phyloP scores from a whole-genome alignment of 371 early-diverging fungal species.

The Catenaria anguillulae region DNA sequence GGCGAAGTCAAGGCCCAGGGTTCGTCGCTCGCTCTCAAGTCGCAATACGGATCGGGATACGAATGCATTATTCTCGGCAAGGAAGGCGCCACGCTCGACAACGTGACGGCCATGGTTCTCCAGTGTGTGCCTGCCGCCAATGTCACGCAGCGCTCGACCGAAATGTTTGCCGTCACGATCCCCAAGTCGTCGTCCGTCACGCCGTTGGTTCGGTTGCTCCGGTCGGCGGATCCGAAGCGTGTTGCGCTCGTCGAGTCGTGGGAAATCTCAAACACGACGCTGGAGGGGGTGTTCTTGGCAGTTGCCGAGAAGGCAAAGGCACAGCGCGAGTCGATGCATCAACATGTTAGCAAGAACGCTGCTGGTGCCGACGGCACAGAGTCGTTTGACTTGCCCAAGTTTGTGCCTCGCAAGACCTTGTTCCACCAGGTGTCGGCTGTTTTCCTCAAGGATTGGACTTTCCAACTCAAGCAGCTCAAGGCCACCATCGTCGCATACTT shows the following conservation, averaged over 20 bases:
- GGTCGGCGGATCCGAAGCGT: neutral
- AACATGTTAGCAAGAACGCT: too few species aligned
- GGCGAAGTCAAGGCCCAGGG: constrained; percentile 16
- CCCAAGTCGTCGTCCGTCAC: neutral
- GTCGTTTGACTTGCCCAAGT: neutral
- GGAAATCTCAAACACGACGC: neutral
- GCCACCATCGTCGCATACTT: neutral
- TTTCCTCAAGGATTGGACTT: neutral
- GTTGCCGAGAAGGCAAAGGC: neutral
- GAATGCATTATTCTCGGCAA: neutral
- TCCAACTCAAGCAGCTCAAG: neutral
- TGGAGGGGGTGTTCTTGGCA: neutral
- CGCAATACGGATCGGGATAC: constrained; percentile 26
- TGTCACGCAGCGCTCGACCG: neutral
- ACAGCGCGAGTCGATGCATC: neutral
- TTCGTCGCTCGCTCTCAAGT: constrained; percentile 25
- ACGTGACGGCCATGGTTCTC: neutral
- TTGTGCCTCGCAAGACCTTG: neutral
- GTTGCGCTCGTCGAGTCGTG: neutral
- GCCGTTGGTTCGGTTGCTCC: neutral
- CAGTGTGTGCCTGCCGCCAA: neutral
- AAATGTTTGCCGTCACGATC: neutral
- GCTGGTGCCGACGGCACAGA: too few species aligned
- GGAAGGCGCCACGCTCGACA: neutral
- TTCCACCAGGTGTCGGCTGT: neutral